Base-by-base conservation (phyloP, 2,329 filamentous ascomycete species). In the Penicillium sclerotigenum region DNA sequence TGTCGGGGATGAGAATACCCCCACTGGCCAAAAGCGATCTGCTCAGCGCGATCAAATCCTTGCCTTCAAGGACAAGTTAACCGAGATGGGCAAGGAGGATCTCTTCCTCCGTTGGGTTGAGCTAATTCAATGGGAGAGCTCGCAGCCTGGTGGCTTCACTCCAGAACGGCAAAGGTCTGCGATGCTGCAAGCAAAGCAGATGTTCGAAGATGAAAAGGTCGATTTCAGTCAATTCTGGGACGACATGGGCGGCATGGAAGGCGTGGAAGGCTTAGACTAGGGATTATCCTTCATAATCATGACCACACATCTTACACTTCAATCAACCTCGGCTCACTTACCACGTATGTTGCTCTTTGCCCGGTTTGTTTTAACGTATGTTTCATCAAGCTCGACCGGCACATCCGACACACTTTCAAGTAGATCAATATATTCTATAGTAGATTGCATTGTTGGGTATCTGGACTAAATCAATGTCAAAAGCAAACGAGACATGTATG, bases 31-130 rank as follows among this genome's bases (percentile, higher is more conserved):
- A 2, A 60, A 57, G 5, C 62, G 65, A 24, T 75, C 74, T 52
- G 70, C 70, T 42, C 71, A 75, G 48, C 67, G 74, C 3, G 83
- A 86, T 60, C 90, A 94, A 74, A 87, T 97, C 9, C 83, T 94
- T 59, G 81, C 83, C 3, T 95, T 97, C 71, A 87, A 90, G 65
- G 88, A 94, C 41, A 85, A 86, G 20, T 80, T 97, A 64, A 81
- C 83, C 1, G 81, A 81, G 3, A 80, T 94, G 73, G 91, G 88
- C 41, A 96, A 96, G 75, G 92, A 96, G 72, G 86, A 88, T 61
- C 73, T 97, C 51, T 97, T 97, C 77, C 96, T 89, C 77, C 85
- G 88, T 53, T 96, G 91, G 91, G 89, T 96, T 47, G 92, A 97
- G 77, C 83, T 95, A 68, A 86, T 97, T 47, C 91, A 97, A 75